These are phyloP conservation scores for Rauvolfia tetraphylla DNA, from an alignment of 257 asterid genomes.

Conservation along the genomic window DNA sequence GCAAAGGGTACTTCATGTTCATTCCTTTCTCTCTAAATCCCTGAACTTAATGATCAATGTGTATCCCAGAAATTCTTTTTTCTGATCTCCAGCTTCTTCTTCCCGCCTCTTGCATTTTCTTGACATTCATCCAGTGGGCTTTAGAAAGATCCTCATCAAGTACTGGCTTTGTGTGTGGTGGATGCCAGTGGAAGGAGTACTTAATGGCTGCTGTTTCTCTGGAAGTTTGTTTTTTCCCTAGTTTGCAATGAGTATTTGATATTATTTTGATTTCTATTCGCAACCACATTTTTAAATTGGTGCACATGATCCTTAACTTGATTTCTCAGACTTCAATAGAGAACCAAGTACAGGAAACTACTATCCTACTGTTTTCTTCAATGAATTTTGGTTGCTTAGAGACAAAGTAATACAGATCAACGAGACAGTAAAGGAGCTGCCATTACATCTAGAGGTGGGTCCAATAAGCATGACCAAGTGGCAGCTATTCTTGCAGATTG, in stretches of 20 bases:
- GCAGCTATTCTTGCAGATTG: conserved; percentile 93
- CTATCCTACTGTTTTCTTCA: conserved; percentile 83
- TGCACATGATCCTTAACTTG: conserved; percentile 45
- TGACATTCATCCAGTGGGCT: background rate
- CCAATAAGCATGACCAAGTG: conserved; percentile 99
- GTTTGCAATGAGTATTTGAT: background rate
- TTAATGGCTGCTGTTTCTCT: background rate
- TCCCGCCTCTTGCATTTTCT: background rate
- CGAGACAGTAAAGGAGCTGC: conserved; percentile 76
- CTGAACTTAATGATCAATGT: background rate
- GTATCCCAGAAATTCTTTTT: background rate
- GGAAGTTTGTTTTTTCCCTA: background rate
- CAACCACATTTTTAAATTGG: background rate
- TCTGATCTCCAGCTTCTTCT: background rate
- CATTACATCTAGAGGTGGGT: conserved; percentile 80
- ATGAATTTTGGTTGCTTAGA: conserved; percentile 93
- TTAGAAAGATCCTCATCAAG: background rate
- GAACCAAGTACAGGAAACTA: conserved; percentile 80
- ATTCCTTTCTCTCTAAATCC: background rate
- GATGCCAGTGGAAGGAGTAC: background rate
- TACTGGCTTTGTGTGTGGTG: background rate
- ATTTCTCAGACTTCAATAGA: conserved; percentile 52
- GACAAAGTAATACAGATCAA: conserved; percentile 71
- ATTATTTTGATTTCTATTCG: background rate
- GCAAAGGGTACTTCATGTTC: background rate